These are phyloP conservation scores for Colletotrichum zoysiae DNA, from an alignment of 2,329 filamentous ascomycete species.

Conservation along the genomic window DNA sequence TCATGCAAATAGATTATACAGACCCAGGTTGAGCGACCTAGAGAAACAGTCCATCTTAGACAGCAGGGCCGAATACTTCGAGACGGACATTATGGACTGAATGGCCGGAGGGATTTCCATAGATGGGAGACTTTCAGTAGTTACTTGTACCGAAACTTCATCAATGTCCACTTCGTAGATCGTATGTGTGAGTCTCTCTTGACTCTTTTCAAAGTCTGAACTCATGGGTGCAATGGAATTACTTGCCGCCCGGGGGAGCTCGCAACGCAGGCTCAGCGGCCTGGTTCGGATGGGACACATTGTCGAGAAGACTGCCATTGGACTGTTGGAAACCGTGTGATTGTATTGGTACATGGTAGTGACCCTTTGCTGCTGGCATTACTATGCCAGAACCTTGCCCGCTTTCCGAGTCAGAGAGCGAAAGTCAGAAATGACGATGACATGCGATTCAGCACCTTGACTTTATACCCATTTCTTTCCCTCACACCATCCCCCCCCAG, in stretches of 20 bases:
- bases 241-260: too few relatives aligned
- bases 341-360: not conserved
- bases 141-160: not conserved
- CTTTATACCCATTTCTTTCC: not conserved
- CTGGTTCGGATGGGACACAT: not conserved
- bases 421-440: too few relatives aligned
- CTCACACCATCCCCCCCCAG: not conserved
- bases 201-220: not conserved
- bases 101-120: not conserved
- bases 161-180: too few relatives aligned
- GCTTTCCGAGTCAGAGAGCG: not conserved
- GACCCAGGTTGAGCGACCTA: not conserved
- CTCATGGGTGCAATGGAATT: not conserved
- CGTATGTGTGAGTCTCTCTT: not conserved
- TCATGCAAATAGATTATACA: not conserved
- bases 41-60: not conserved
- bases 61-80: not conserved
- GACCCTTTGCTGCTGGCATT: not conserved
- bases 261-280: too few relatives aligned
- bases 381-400: not conserved
- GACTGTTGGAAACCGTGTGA: not conserved
- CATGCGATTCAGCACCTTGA: not conserved
- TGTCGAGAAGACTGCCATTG: not conserved
- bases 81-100: not conserved
- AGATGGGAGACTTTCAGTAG: not conserved